Evolutionary conservation across 176 grass and related monocot genomes (phyloP), one percentile per base, ranked within the genome.

Genomic region (Carex scoparia): DNA sequence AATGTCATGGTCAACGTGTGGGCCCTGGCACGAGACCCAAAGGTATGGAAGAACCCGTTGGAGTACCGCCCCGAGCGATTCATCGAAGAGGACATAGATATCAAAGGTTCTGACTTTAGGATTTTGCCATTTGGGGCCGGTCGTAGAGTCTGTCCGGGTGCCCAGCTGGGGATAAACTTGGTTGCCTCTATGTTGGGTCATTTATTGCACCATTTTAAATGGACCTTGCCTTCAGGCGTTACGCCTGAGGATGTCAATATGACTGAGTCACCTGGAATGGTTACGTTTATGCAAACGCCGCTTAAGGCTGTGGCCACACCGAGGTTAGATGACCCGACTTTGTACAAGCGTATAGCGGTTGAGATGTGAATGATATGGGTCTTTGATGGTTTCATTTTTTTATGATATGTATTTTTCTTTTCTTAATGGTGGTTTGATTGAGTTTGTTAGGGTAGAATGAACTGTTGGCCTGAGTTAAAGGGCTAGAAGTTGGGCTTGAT

Each of bases 161-260:
- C 88, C 11, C 92, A 91, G 80, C 86, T 94, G 35, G 92, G 88
- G n/a, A 88, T 94, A 64, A 88, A 90, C 61, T 84, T 94, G 59
- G 90, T 92, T 12, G 27, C 86, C 0, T 75, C 92, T 19, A 91
- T 91, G 90, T 33, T 94, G 48, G 92, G 85, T 3, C 90, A 91
- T 82, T 56, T 94, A 55, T 10, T 94, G 75, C 90, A 94, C 63
- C 88, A 90, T 59, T 94, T 88, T 66, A 48, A 30, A 40, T 94
- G 92, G 92, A 15, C 32, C 46, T 69, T 94, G 75, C 88, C 84
- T 0, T 86, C 81, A 1, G 92, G 88, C 1, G 73, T 84, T 1
- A 38, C n/a, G 53, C 40, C 82, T 30, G 87, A 86, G 62, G 85
- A 89, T 65, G 59, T 94, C 1, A 80, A 89, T 48, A 86, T 94